Evolutionary conservation across 495 filamentous ascomycete species (phyloP), one percentile per base, ranked within the genome.

Genomic region (Penicillium simplicissimum): DNA sequence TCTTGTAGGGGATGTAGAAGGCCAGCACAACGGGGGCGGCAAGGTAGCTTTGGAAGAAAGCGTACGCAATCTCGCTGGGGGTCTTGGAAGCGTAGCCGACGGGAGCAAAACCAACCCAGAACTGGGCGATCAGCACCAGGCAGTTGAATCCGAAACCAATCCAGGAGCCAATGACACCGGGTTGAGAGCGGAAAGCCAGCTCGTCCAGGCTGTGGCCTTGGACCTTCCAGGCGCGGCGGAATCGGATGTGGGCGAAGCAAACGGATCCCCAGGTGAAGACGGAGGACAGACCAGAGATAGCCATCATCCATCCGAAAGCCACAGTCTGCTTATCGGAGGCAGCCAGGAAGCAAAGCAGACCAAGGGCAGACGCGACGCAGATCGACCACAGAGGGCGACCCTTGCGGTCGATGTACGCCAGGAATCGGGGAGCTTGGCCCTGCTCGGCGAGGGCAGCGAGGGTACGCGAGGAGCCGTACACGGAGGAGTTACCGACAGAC

Each of bases 201-300:
- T 97, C 90, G 37, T 88, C 76, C 14, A 94, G 75, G 10, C 73
- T 78, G 71, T 90, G 87, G 53, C 90, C 90, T 58, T 91, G 85
- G 1, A 80, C 55, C 15, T 75, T 76, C 92, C 91, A 96, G 10
- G 85, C 93, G 2, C 78, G 75, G 37, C 94, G 92, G 83, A 98
- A 98, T 33, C 93, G 91, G 74, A 98, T 96, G 74, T 98, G 94
- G 0, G 85, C 81, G 0, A 95, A 77, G 68, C 92, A 96, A 72
- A 97, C 91, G 42, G 89, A 92, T 53, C 87, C 88, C 94, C 94
- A 97, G 37, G 94, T 97, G 79, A 97, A 91, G 76, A 97, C 88
- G 21, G 89, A 90, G 0, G 90, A 93, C 11, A 98, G 84, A 47
- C 91, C 93, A 0, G 91, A 96, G 45, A 96, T 84, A 38, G 94